These are phyloP conservation scores for Auriscalpium orientale DNA, from an alignment of 768 basidiomycete species.

Conservation along the genomic window DNA sequence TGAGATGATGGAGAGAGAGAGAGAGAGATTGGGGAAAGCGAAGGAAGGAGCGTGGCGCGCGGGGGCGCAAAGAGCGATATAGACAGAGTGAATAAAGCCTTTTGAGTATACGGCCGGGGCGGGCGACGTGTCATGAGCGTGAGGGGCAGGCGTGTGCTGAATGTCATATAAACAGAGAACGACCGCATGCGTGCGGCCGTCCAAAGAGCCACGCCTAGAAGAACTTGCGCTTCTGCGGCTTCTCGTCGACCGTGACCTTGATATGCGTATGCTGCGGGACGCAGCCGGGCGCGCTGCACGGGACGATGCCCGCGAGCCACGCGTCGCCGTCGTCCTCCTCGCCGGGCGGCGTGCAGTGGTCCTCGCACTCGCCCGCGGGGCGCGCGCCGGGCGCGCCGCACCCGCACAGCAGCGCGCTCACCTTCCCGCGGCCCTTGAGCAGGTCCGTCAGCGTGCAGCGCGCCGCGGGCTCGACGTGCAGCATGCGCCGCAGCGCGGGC, in stretches of 20 bases:
- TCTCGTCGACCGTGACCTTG: slow-evolving; percentile 69
- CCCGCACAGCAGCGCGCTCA: slow-evolving; percentile 70
- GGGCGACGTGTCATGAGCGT: too few relatives aligned
- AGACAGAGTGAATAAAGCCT: not conserved
- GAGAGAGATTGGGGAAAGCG: too few relatives aligned
- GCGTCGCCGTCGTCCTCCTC: slow-evolving; percentile 79
- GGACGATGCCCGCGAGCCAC: slow-evolving; percentile 72
- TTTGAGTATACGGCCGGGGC: too few relatives aligned
- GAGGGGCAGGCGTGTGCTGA: not conserved
- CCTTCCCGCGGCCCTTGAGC: slow-evolving; percentile 72
- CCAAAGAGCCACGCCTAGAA: slow-evolving; percentile 35
- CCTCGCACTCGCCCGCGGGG: slow-evolving; percentile 40
- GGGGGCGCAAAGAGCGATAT: not conserved
- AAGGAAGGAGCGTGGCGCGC: not conserved
- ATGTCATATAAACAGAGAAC: not conserved
- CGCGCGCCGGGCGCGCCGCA: slow-evolving; percentile 31
- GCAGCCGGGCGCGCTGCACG: slow-evolving; percentile 50
- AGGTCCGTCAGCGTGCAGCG: slow-evolving; percentile 92
- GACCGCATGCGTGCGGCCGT: not conserved
- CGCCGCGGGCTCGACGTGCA: slow-evolving; percentile 80
- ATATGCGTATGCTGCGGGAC: slow-evolving; percentile 58
- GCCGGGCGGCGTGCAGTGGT: slow-evolving; percentile 57
- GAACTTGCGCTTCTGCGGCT: slow-evolving; percentile 63
- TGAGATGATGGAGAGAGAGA: too few relatives aligned
- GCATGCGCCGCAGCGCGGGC: slow-evolving; percentile 85